phyloP scores from a whole-genome alignment of 495 filamentous ascomycete species.

The Lentithecium fluviatile region DNA sequence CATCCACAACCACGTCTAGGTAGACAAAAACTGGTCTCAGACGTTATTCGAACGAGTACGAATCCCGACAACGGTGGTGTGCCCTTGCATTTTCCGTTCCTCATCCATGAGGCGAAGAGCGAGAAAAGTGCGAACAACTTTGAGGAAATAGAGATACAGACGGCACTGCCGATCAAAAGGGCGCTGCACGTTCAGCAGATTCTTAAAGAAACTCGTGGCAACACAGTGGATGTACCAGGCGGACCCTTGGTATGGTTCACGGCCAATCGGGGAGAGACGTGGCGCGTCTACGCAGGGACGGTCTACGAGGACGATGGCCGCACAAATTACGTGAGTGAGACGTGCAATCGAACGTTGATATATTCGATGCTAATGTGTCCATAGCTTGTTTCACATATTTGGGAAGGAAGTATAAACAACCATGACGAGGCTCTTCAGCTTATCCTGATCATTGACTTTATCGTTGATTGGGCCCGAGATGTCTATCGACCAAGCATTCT shows the following conservation, averaged over 20 bases:
- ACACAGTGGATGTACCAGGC: conserved; percentile 12
- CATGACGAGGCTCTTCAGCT: conserved; percentile 11
- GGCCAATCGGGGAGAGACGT: conserved; percentile 17
- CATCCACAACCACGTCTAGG: too few relatives aligned
- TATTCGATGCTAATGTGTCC: not conserved
- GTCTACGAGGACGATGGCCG: not conserved
- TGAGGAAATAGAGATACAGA: conserved; percentile 26
- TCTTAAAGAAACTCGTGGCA: not conserved
- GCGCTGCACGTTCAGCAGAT: not conserved
- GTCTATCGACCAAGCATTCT: conserved; percentile 5
- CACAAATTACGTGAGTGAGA: not conserved
- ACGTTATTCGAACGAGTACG: not conserved
- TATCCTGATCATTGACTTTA: conserved; percentile 17
- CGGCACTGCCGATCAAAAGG: conserved; percentile 19
- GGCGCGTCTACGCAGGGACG: conserved; percentile 14
- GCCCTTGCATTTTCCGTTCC: conserved; percentile 29
- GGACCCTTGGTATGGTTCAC: conserved; percentile 21
- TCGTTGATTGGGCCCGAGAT: conserved; percentile 17
- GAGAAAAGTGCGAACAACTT: conserved; percentile 25
- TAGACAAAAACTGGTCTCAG: not conserved
- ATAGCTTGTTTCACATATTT: conserved; percentile 8
- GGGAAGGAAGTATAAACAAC: conserved; percentile 6
- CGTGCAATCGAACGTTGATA: not conserved
- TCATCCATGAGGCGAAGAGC: conserved; percentile 30
- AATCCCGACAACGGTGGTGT: conserved; percentile 11